Conservation (phyloP, 1,139 yeast genomes). For the Geotrichum reessii region DNA sequence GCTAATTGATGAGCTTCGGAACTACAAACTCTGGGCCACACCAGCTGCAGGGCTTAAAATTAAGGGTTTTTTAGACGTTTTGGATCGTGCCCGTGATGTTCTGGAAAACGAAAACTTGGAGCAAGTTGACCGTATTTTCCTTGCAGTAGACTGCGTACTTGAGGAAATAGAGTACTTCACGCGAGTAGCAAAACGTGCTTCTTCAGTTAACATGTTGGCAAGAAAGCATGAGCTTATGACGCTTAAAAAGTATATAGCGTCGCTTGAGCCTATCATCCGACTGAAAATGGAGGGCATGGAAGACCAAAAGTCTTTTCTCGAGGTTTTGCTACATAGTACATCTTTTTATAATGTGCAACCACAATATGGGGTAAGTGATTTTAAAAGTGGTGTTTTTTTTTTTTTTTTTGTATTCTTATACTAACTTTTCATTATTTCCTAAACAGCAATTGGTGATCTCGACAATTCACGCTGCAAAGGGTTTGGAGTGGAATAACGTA, state of each 20-base stretch:
- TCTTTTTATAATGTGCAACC: slow-evolving; percentile 6
- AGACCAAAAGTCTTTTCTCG: slow-evolving; percentile 4
- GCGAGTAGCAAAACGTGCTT: neutral
- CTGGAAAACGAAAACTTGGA: slow-evolving; percentile 17
- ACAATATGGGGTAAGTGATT: slow-evolving; percentile 11
- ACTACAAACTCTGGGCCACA: slow-evolving; percentile 10
- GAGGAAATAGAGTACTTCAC: slow-evolving; percentile 7
- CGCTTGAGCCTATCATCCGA: slow-evolving; percentile 30
- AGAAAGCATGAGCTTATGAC: neutral
- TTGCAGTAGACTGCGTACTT: slow-evolving; percentile 1
- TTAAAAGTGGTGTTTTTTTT: neutral
- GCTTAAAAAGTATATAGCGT: neutral
- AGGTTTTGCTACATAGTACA: slow-evolving; percentile 5
- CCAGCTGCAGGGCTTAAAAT: slow-evolving; percentile 21
- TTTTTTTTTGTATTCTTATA: neutral
- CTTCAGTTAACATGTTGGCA: neutral
- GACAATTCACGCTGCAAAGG: slow-evolving; percentile 90
- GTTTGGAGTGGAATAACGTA: slow-evolving; percentile 92
- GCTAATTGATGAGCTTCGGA: slow-evolving; percentile 38
- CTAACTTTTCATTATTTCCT: neutral
- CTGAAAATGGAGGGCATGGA: neutral
- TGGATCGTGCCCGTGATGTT: slow-evolving; percentile 33
- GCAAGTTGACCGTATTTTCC: neutral
- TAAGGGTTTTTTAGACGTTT: slow-evolving; percentile 33
- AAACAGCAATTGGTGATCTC: slow-evolving; percentile 37